Evolutionary conservation across 768 basidiomycete genomes (phyloP).

Genomic region (Termitomyces sp.): DNA sequence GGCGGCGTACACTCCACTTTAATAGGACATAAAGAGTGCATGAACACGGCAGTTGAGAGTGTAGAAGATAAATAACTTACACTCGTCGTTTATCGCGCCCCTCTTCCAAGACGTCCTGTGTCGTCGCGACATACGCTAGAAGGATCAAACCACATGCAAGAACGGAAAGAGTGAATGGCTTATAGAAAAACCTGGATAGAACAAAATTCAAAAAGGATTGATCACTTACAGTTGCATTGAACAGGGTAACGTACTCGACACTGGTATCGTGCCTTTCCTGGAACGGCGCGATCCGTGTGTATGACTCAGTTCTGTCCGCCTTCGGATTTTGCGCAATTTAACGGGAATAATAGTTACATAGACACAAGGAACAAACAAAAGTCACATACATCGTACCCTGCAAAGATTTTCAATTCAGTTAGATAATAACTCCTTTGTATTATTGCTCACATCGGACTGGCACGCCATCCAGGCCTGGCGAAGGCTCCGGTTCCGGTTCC

Average conservation of each 20-base stretch:
- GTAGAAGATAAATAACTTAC: constrained; percentile 38
- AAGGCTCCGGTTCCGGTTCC: constrained; percentile 58
- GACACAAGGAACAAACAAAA: constrained; percentile 6
- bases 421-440: background rate
- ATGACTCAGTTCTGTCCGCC: constrained; percentile 81
- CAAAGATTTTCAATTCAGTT: constrained; percentile 12
- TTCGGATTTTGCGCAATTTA: constrained; percentile 23
- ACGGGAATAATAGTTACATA: constrained; percentile 14
- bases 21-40: constrained; percentile 2
- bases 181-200: constrained; percentile 74
- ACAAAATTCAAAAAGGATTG: constrained; percentile 9
- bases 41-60: background rate
- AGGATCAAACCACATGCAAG: constrained; percentile 60
- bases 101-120: constrained; percentile 80
- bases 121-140: constrained; percentile 77
- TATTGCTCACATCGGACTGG: constrained; percentile 74
- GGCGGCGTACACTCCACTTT: constrained; percentile 73
- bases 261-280: constrained; percentile 80
- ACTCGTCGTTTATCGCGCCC: constrained; percentile 76
- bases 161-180: constrained; percentile 73
- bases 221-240: background rate
- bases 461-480: constrained; percentile 64
- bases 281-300: constrained; percentile 79
- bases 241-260: constrained; percentile 54
- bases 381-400: constrained; percentile 81